A percentile compares a stretch with the other conserved stretches of the same genome.
These are phyloP conservation scores for Geotrichum bryndzae DNA, from an alignment of 1,139 yeast species.

Conservation along the genomic window DNA sequence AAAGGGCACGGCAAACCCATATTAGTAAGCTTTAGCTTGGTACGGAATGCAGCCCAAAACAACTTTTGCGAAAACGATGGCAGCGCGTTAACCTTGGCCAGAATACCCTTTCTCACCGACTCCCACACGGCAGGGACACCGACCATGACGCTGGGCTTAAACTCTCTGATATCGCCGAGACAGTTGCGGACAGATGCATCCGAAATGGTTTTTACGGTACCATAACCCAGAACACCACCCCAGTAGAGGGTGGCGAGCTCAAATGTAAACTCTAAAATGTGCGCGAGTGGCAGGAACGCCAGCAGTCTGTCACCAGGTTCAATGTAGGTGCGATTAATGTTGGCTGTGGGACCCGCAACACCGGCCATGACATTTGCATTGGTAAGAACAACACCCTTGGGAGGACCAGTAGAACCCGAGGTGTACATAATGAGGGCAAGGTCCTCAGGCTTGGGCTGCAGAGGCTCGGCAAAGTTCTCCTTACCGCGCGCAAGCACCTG, in stretches of 20 bases:
- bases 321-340: conserved; percentile 52
- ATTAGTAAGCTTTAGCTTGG: conserved; percentile 56
- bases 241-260: conserved; percentile 77
- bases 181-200: conserved; percentile 79
- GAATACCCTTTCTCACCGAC: conserved; percentile 84
- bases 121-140: conserved; percentile 99
- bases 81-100: conserved; percentile 63
- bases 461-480: conserved; percentile 38
- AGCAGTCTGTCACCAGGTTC: conserved; percentile 60
- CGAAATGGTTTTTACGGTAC: conserved; percentile 84
- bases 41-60: conserved; percentile 82
- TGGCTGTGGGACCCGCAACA: conserved; percentile 69
- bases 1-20: conserved; percentile 65
- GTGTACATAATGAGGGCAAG: conserved; percentile 94
- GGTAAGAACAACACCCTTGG: conserved; percentile 89
- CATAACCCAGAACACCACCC: conserved; percentile 91
- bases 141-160: conserved; percentile 90
- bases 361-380: conserved; percentile 79
- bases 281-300: conserved; percentile 92
- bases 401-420: conserved; percentile 96
- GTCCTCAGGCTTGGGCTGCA: conserved; percentile 65
- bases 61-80: conserved; percentile 68
- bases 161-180: conserved; percentile 78
- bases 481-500: conserved; percentile 66
- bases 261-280: conserved; percentile 85